phyloP scores from a whole-genome alignment of 768 basidiomycete species.

The Naganishia vishniacii region DNA sequence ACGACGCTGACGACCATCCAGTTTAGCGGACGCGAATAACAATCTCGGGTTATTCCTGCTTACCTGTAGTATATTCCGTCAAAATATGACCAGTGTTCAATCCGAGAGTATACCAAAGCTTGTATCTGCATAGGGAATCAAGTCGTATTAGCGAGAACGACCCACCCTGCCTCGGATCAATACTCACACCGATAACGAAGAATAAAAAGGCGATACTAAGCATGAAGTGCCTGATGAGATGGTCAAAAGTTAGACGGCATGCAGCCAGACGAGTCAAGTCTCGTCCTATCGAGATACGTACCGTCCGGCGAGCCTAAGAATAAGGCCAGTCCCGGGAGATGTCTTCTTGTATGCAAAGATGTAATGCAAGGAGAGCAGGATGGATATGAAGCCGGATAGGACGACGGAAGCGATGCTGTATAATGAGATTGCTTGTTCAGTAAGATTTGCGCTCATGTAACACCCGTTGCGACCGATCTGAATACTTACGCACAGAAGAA shows the following conservation, averaged over 20 bases:
- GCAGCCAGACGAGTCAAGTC: no score
- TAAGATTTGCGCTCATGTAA: no score
- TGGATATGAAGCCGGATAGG: slow-evolving; percentile 24
- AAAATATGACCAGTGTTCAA: slow-evolving; percentile 45
- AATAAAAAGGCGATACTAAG: slow-evolving; percentile 24
- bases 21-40: slow-evolving; percentile 7
- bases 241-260: slow-evolving; percentile 27
- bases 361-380: slow-evolving; percentile 34
- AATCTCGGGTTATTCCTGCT: neutral
- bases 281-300: slow-evolving; percentile 21
- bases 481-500: slow-evolving; percentile 33
- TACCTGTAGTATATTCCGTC: slow-evolving; percentile 41
- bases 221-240: slow-evolving; percentile 40
- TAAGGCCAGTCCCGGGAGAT: neutral
- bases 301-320: slow-evolving; percentile 12
- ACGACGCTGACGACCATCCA: slow-evolving; percentile 28
- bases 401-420: slow-evolving; percentile 19
- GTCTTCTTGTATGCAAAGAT: slow-evolving; percentile 27
- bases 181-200: slow-evolving; percentile 25
- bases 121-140: slow-evolving; percentile 31
- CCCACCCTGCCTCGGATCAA: neutral
- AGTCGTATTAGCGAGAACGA: no score
- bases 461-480: no score
- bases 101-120: slow-evolving; percentile 41
- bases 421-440: no score